phyloP scores from a whole-genome alignment of 192 early-diverging fungal genomes.

The Coemansia sp. region DNA sequence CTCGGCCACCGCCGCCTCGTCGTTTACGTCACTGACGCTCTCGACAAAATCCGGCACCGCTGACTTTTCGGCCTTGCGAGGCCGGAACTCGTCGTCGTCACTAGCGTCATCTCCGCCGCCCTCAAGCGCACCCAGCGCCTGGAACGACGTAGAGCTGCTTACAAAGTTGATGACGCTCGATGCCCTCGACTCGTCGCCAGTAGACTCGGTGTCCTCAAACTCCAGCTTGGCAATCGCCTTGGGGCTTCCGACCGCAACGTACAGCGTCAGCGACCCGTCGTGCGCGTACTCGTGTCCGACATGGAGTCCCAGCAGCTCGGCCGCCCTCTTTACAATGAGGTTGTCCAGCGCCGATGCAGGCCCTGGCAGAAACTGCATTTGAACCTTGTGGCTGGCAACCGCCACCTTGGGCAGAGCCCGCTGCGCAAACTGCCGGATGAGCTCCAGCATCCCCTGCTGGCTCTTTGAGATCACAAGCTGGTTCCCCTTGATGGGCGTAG shows the following conservation, averaged over 20 bases:
- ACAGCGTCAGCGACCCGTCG: slow-evolving; percentile 48
- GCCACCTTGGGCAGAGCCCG: slow-evolving; percentile 50
- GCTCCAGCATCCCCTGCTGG: slow-evolving; percentile 43
- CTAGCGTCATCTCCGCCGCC: slow-evolving; percentile 44
- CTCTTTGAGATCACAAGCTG: slow-evolving; percentile 44
- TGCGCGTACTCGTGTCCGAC: slow-evolving; percentile 53
- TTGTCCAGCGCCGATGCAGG: slow-evolving; percentile 40
- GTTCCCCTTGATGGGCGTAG: slow-evolving; percentile 39
- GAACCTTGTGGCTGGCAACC: slow-evolving; percentile 33
- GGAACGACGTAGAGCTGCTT: slow-evolving; percentile 9
- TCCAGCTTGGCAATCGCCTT: slow-evolving; percentile 52
- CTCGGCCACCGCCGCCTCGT: slow-evolving; percentile 25
- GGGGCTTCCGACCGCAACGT: slow-evolving; percentile 45
- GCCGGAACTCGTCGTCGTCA: slow-evolving; percentile 45
- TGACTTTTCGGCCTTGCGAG: slow-evolving; percentile 50
- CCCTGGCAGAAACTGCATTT: slow-evolving; percentile 50
- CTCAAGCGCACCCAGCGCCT: slow-evolving; percentile 36
- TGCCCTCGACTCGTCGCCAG: slow-evolving; percentile 18
- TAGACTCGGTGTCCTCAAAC: slow-evolving; percentile 44
- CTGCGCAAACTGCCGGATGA: slow-evolving; percentile 47
- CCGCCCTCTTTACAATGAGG: slow-evolving; percentile 42
- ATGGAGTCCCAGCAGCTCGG: slow-evolving; percentile 43
- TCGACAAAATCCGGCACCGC: slow-evolving; percentile 63
- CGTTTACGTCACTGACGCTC: slow-evolving; percentile 25
- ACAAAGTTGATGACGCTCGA: slow-evolving; percentile 17